Evolutionary conservation across 345 rosid species (phyloP), one percentile per base, ranked within the genome.

Genomic region (Syzygium oleosum): DNA sequence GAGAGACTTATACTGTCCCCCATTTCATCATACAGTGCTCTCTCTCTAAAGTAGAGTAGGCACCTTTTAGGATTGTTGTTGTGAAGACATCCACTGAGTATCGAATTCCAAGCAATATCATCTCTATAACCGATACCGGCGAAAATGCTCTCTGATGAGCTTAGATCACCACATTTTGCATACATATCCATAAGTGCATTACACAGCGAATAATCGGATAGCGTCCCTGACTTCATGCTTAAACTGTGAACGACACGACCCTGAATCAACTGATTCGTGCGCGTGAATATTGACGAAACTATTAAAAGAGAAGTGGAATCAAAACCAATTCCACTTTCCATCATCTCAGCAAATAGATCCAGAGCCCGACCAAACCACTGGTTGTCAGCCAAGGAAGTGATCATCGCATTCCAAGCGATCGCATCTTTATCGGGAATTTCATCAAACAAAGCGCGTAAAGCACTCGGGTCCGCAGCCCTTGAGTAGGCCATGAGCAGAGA

Each of bases 81-180:
- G 55, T 85, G 88, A 88, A 92, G 93, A 91, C 91, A 93, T 59
- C 93, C 93, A 27, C 91, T 92, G 88, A 92, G 29, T 34, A 94
- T 85, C 10, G 97, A 90, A 90, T 95, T 95, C 98, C 97, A 95
- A 88, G 97, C 90, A 80, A 95, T 89, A 84, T 88, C 58, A 55
- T 94, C 97, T 90, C 92, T 89, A 41, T 31, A 61, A 41, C 84
- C 91, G 93, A 92, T 91, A 86, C 88, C 88, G 22, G 52, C 31
- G 54, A 94, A 93, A 84, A 90, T 84, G 68, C 87, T 46, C 89
- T 92, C 93, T 4, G 94, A 90, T 3, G 95, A 92, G 86, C 88
- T 84, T 87, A 94, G 88, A 86, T 93, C 94, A 7, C 93, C 88
- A 3, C 93, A 91, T 92, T 95, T 91, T 52, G 96, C 94, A 87